Percentiles rank a stretch among this genome's conserved stretches.
These are phyloP conservation scores for Curvularia sp. DNA, from an alignment of 2,329 filamentous ascomycete species.

Conservation along the genomic window DNA sequence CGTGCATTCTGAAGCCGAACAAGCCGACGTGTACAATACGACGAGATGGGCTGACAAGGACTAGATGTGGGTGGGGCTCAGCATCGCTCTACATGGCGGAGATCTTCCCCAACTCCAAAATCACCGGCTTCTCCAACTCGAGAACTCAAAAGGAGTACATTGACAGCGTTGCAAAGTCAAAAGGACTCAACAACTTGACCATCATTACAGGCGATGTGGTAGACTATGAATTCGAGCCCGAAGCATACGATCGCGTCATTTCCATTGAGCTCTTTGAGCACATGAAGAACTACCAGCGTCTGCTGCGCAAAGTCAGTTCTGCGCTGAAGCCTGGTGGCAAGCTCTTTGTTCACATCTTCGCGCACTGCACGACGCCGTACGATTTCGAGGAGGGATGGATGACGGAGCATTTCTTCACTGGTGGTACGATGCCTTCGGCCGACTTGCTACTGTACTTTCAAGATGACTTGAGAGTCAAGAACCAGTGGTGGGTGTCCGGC, in stretches of 20 bases:
- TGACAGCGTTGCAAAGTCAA: conserved; percentile 63
- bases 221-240: conserved; percentile 67
- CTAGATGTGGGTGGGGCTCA: conserved; percentile 73
- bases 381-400: conserved; percentile 78
- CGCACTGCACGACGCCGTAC: conserved; percentile 70
- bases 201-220: conserved; percentile 73
- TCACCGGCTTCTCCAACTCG: conserved; percentile 75
- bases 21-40: neutral
- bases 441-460: conserved; percentile 74
- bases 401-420: conserved; percentile 76
- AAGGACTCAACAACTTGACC: conserved; percentile 65
- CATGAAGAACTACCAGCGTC: conserved; percentile 76
- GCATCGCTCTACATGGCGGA: conserved; percentile 71
- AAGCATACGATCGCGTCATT: conserved; percentile 69
- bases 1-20: neutral
- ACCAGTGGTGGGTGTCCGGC: conserved; percentile 76
- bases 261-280: conserved; percentile 78
- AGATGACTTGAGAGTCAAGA: conserved; percentile 64
- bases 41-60: conserved; percentile 3
- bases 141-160: conserved; percentile 73
- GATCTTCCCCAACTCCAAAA: conserved; percentile 65
- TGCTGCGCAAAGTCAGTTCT: conserved; percentile 68
- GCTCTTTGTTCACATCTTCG: conserved; percentile 74
- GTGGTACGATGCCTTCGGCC: conserved; percentile 73
- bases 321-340: conserved; percentile 69